Base-by-base conservation (phyloP, 805 yeast genomes). In the Ogataea nitratoaversa region DNA sequence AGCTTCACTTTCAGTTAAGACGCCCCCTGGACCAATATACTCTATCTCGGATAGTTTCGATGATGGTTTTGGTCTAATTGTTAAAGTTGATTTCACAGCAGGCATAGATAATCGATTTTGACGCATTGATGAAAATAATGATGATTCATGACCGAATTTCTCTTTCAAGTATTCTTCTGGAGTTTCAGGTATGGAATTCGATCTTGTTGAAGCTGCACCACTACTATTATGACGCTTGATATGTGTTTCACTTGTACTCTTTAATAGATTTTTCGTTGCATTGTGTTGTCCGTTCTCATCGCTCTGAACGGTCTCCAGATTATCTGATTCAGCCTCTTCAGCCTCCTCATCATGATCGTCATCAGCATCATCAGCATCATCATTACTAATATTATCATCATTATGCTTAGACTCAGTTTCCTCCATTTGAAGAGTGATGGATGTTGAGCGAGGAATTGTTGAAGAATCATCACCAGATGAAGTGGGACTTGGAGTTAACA, bases 1-100 rank as follows among this genome's bases (percentile, higher is more conserved):
- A 2, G 90, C 87, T 53, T 82, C 87, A 0, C 52, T 57, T 46
- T 77, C 88, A 0, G 84, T 68, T 13, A 90, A 54, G 37, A 87
- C 69, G 8, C 43, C 47, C 34, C 63, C 59, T 3, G 65, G 60
- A 4, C 84, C 82, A 35, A 86, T 81, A 48, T 81, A 84, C 33
- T 80, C 87, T 33, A 82, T 74, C 49, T 75, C 81, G 0, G 77
- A 62, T 14, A 86, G 55, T 35, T 59, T 68, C 36, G 67, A 66
- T 1, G 76, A 60, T 0, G 76, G 76, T 42, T 53, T 57, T 1
- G 79, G 80, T 32, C 79, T 58, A 2, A 72, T 72, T 6, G 60
- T 58, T 31, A 61, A 54, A 12, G 66, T 63, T 24, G 63, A 60
- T 42, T 65, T 70, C 5, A 70, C 61, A 1, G 74, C 70, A 2